phyloP scores from a whole-genome alignment of 225 moss, liverwort and hornwort species.

The Anthoceros angustus region DNA sequence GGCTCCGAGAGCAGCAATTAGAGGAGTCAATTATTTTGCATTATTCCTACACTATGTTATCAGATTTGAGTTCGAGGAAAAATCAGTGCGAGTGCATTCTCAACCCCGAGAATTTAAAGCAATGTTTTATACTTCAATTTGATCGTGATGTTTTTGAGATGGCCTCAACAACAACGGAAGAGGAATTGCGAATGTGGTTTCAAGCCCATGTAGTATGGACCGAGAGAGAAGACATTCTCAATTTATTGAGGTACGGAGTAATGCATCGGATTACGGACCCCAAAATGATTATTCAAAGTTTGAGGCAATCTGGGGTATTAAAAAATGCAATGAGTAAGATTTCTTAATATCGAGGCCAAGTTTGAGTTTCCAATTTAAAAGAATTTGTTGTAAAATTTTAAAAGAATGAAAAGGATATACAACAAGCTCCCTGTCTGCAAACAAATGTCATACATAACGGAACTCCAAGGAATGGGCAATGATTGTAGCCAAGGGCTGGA shows the following conservation, averaged over 20 bases:
- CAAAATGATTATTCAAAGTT: not conserved
- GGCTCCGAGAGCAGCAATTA: not conserved
- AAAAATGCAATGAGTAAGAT: not conserved
- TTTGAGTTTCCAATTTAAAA: not conserved
- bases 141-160: not conserved
- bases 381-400: not conserved
- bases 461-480: too few relatives aligned
- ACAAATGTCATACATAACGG: too few relatives aligned
- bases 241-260: not conserved
- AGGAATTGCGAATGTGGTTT: not conserved
- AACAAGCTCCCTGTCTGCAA: not conserved
- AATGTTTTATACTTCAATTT: not conserved
- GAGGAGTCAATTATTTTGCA: not conserved
- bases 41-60: not conserved
- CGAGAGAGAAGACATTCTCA: not conserved
- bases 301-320: not conserved
- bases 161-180: not conserved
- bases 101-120: not conserved
- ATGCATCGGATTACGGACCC: not conserved
- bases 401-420: not conserved
- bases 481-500: too few relatives aligned
- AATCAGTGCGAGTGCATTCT: not conserved
- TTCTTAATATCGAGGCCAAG: not conserved
- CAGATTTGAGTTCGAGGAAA: not conserved
- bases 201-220: conserved; percentile 1